Base-by-base conservation (phyloP, 2,329 filamentous ascomycete genomes). In the Helotiales sp. region DNA sequence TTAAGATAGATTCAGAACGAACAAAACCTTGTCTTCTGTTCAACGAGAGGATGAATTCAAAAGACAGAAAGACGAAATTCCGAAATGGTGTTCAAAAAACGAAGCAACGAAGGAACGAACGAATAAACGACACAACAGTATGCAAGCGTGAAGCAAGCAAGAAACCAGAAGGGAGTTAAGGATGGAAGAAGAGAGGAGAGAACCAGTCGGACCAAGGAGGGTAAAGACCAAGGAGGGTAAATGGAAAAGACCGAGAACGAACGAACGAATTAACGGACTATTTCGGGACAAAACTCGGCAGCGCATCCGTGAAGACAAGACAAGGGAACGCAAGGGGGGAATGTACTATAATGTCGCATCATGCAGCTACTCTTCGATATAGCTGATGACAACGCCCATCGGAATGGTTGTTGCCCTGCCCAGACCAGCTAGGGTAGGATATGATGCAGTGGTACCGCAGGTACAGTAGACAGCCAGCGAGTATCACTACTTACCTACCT, bases 151-250 rank as follows among this genome's bases (percentile, higher is more conserved):
- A 24, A 57, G 54, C 30, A 57, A 40, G 32, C 30, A 57, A 40
- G 32, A 37, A 57, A 57, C 30, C 54, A 57, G 30, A 57, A 57
- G 52, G 30, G 13, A 26, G 47, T 50, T 13, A 40, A 57, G 30
- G 26, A 34, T 30, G 47, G 4, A 52, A 30, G 26, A 8, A 52
- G 26, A 28, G n/a, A 40, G 13, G 26, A 34, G 17, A 24, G 20
- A 34, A 34, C 32, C 54, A 57, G 30, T 37, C n/a, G 54, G 54
- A 20, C 32, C 32, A 37, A 6, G n/a, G 20, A 34, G 54, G 30
- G 54, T 37, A 37, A 57, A 57, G 22, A 32, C 20, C 28, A 34
- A 40, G 20, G n/a, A n/a, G n/a, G n/a, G n/a, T n/a, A n/a, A 55
- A 34, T 10, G 30, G 15, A 24, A 32, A 37, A 17, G 7, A 6